Percentiles rank a stretch among this genome's conserved stretches.
These are phyloP conservation scores for Ambrosia artemisiifolia DNA, from an alignment of 129 eudicot genomes.

Conservation along the genomic window DNA sequence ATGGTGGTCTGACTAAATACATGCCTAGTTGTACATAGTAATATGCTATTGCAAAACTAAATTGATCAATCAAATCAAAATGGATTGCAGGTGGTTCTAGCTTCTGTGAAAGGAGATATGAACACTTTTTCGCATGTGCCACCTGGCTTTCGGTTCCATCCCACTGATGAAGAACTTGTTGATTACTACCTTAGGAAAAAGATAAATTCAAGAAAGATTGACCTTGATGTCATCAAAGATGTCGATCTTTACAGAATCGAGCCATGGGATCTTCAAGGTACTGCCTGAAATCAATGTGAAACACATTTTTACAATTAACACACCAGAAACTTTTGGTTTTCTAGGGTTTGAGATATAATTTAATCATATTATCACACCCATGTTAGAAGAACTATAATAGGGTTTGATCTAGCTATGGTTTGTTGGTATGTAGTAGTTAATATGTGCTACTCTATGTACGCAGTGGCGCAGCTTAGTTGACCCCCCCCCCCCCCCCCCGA, in stretches of 20 bases:
- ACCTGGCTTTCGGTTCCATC: conserved; percentile 94
- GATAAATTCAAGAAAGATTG: conserved; percentile 58
- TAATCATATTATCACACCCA: background rate
- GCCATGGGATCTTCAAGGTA: conserved; percentile 98
- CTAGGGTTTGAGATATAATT: background rate
- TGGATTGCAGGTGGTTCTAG: conserved; percentile 25
- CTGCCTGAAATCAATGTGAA: background rate
- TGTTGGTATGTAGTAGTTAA: background rate
- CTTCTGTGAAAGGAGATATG: conserved; percentile 31
- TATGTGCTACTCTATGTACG: background rate
- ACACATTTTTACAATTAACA: background rate
- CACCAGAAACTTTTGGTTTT: background rate
- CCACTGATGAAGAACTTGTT: conserved; percentile 94
- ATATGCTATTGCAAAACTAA: conserved; percentile 1
- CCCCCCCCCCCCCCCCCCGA: too few relatives aligned
- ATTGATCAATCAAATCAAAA: background rate
- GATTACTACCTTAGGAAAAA: conserved; percentile 86
- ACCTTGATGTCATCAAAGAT: conserved; percentile 81
- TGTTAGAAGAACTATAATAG: background rate
- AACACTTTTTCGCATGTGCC: conserved; percentile 74
- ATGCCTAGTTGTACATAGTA: background rate
- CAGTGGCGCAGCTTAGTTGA: too few relatives aligned
- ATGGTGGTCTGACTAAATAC: too few relatives aligned
- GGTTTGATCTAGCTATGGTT: background rate
- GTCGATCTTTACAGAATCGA: conserved; percentile 89